These are phyloP conservation scores for Plasmodium relictum DNA, from an alignment of 169 alveolate genomes.

Conservation along the genomic window DNA sequence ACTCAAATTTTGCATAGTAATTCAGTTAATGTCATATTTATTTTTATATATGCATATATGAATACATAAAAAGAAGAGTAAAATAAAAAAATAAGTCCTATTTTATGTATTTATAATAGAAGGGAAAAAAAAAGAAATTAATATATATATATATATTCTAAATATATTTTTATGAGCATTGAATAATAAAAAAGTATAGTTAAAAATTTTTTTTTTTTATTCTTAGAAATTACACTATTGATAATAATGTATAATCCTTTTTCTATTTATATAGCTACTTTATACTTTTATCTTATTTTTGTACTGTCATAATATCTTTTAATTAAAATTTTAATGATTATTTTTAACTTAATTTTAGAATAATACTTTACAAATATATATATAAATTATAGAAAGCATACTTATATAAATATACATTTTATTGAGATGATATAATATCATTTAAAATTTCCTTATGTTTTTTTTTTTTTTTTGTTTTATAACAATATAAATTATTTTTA, in stretches of 20 bases:
- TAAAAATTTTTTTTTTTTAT: background rate
- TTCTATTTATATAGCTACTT: background rate
- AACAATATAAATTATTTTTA: background rate
- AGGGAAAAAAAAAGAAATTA: background rate
- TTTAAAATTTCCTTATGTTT: background rate
- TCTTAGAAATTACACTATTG: background rate
- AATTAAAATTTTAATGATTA: constrained; percentile 46
- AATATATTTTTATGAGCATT: background rate
- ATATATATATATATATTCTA: constrained; percentile 8
- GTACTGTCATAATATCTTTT: constrained; percentile 39
- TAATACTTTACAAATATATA: background rate
- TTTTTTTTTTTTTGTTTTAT: too few species aligned
- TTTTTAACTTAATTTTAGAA: constrained; percentile 19
- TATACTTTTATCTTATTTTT: constrained; percentile 2
- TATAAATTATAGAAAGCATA: background rate
- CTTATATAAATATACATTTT: background rate
- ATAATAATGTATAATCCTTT: background rate
- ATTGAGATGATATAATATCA: constrained; percentile 38
- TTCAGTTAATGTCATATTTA: background rate
- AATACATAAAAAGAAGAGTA: too few species aligned
- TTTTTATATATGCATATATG: too few species aligned
- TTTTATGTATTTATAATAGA: background rate
- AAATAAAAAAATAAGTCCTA: background rate
- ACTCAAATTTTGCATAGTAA: background rate
- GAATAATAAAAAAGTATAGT: background rate